Conservation (phyloP, 2,329 filamentous ascomycete species). For the Hysterium pulicare region DNA sequence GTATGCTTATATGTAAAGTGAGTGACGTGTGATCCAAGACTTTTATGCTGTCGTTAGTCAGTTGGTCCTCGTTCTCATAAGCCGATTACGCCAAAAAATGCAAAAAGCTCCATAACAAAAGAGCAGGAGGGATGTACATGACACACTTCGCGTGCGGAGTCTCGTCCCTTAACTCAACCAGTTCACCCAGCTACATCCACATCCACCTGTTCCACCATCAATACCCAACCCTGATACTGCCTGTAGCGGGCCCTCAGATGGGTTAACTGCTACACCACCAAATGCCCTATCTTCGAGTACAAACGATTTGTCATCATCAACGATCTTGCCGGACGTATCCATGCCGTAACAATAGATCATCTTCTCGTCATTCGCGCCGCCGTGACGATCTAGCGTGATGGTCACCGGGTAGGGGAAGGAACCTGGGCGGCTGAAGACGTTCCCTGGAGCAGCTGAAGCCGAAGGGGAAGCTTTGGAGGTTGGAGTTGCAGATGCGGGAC, state of each 20-base stretch:
- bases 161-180: slow-evolving; percentile 39
- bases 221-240: slow-evolving; percentile 42
- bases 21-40: no score
- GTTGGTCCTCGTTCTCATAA: no score
- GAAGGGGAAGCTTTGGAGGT: slow-evolving; percentile 14
- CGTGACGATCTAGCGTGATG: slow-evolving; percentile 59
- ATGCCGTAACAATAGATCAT: slow-evolving; percentile 60
- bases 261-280: slow-evolving; percentile 51
- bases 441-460: slow-evolving; percentile 36
- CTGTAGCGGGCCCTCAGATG: slow-evolving; percentile 45
- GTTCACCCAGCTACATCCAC: slow-evolving; percentile 59
- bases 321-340: slow-evolving; percentile 46
- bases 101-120: no score
- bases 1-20: no score
- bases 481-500: slow-evolving; percentile 12
- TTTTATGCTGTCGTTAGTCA: no score
- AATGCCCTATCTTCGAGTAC: slow-evolving; percentile 52
- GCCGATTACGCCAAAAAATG: no score
- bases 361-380: slow-evolving; percentile 53
- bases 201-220: slow-evolving; percentile 60
- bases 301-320: slow-evolving; percentile 44
- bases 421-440: slow-evolving; percentile 50
- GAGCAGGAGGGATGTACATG: no score
- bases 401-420: slow-evolving; percentile 61
- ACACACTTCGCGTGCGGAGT: no score